These are phyloP conservation scores for Ceratorhiza oryzae-sativae DNA, from an alignment of 1,284 basidiomycete genomes.

Conservation along the genomic window DNA sequence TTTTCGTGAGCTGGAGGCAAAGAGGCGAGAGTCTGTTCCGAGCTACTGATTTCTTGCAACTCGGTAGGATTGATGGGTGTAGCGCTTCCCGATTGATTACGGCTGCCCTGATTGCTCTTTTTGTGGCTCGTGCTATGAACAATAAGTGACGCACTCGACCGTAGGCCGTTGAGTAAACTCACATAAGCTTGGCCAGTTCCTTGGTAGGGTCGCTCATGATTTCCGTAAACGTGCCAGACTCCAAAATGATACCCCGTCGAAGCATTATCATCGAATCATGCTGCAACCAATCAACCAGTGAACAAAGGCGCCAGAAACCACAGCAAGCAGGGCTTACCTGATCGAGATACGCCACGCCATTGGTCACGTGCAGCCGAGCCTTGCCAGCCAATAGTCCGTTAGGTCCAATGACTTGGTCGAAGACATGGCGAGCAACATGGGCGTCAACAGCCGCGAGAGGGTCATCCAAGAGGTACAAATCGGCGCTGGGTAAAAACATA, in stretches of 20 bases:
- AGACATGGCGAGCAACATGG: slow-evolving; percentile 73
- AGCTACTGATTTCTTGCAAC: slow-evolving; percentile 43
- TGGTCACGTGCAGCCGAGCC: slow-evolving; percentile 88
- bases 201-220: slow-evolving; percentile 70
- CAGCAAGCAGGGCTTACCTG: slow-evolving; percentile 1
- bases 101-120: slow-evolving; percentile 25
- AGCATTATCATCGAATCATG: slow-evolving; percentile 84
- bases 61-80: slow-evolving; percentile 47
- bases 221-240: slow-evolving; percentile 72
- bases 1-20: not conserved
- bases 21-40: not conserved
- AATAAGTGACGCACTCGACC: slow-evolving; percentile 31
- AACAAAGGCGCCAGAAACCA: not conserved
- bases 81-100: slow-evolving; percentile 43
- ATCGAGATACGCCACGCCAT: slow-evolving; percentile 81
- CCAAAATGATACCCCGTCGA: slow-evolving; percentile 83
- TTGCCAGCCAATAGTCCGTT: slow-evolving; percentile 84
- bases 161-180: slow-evolving; percentile 48
- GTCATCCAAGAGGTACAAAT: slow-evolving; percentile 62
- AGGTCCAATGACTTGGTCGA: slow-evolving; percentile 89
- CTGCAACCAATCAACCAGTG: slow-evolving; percentile 53
- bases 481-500: slow-evolving; percentile 56
- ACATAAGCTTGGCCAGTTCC: slow-evolving; percentile 85
- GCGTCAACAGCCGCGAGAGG: slow-evolving; percentile 70
- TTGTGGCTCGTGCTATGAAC: slow-evolving; percentile 31